Base-by-base conservation (phyloP, 208 protist species). In the Herpetomonas tarakana region DNA sequence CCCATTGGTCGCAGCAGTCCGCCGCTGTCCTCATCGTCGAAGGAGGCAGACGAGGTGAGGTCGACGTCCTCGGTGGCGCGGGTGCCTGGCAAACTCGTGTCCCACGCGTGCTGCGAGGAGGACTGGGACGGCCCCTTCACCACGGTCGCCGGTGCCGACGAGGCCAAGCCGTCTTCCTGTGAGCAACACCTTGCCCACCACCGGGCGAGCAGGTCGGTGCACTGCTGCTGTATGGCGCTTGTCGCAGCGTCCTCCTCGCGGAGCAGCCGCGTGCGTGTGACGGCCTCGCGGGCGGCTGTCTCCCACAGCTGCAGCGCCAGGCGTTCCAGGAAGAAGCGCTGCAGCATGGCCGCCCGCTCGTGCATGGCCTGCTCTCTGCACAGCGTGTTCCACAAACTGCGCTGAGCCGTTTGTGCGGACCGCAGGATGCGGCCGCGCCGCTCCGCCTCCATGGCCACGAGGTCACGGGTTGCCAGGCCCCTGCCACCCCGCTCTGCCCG, bases 381-480 rank as follows among this genome's bases (percentile, higher is more conserved):
- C 24, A 65, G 49, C 1, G 65, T 66, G 28, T 66, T 2, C 2
- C 61, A 14, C 11, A 82, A 30, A 0, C 50, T 61, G n/a, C 55
- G 65, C 19, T 68, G 61, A 26, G 68, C 68, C 19, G 22, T 9
- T 14, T 11, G 21, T 29, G 54, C 58, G 31, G 75, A 62, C 18
- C 58, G 62, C 28, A 52, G 52, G 30, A 91, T 47, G 18, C 51
- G 68, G 9, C 27, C 26, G 3, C 83, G 74, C 18, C 16, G 41
- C 44, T 91, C 83, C 0, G 63, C 45, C 66, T 93, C 87, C 7
- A 18, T 49, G 12, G 41, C 12, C 21, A 74, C n/a, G 11, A 82
- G 35, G 3, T 83, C 67, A 60, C 27, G 55, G 6, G 22, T 49
- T 18, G 55, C 55, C 19, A 60, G 49, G 12, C 18, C 27, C 11